A percentile compares a stretch with the other conserved stretches of the same genome.
Evolutionary conservation across 2,329 filamentous ascomycete genomes (phyloP).

Genomic region (Hortaea werneckii): DNA sequence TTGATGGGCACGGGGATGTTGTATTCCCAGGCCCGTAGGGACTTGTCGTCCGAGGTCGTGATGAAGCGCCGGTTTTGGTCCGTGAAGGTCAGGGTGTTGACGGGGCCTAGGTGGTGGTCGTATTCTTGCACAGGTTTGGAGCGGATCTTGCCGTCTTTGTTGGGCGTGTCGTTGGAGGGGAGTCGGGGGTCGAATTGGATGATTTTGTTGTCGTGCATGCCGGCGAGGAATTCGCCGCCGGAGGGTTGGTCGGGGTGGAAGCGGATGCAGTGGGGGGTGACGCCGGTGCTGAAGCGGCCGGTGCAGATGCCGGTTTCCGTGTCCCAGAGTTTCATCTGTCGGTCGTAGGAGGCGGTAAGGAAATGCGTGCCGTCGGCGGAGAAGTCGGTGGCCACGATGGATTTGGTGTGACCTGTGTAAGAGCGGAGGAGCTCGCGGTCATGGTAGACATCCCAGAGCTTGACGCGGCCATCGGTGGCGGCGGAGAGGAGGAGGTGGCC

Average conservation of each 20-base stretch:
- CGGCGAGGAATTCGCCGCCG: constrained; percentile 83
- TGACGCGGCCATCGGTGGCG: constrained; percentile 82
- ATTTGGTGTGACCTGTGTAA: constrained; percentile 84
- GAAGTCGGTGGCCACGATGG: constrained; percentile 83
- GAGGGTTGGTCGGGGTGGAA: constrained; percentile 77
- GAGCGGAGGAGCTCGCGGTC: constrained; percentile 77
- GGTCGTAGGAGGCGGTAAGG: constrained; percentile 83
- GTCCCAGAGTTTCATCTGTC: constrained; percentile 95
- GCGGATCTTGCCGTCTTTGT: constrained; percentile 12
- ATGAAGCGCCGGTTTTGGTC: constrained; percentile 93
- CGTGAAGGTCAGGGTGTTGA: constrained; percentile 96
- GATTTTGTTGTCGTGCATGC: constrained; percentile 99
- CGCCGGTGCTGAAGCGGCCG: constrained; percentile 81
- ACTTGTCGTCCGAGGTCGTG: constrained; percentile 95
- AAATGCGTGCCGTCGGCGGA: constrained; percentile 74
- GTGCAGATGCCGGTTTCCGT: constrained; percentile 88
- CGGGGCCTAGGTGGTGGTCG: constrained; percentile 92
- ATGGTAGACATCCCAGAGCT: constrained; percentile 93
- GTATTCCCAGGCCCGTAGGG: constrained; percentile 93
- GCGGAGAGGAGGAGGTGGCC: constrained; percentile 83
- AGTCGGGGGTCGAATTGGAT: constrained; percentile 82
- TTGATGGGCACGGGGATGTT: constrained; percentile 98
- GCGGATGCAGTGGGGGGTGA: constrained; percentile 86
- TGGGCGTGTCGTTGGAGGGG: constrained; percentile 27
- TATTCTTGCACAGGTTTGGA: constrained; percentile 82